Evolutionary conservation across 805 yeast species (phyloP), one percentile per base, ranked within the genome.

Genomic region (Nakazawaea peltata): DNA sequence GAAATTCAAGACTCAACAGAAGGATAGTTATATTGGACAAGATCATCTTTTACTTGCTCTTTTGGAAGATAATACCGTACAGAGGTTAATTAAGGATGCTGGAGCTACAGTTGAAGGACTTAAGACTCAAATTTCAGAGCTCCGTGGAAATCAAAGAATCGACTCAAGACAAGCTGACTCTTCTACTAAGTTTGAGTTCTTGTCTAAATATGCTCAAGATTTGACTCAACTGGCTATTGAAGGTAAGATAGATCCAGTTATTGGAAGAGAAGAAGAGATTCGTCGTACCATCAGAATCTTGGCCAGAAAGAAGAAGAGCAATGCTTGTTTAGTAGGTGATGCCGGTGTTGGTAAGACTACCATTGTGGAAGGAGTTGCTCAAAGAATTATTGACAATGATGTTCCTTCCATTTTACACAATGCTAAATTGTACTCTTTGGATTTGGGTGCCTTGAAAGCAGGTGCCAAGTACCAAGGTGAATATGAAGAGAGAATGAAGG

Each of bases 321-420:
- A 92, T 55, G 95, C 97, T 12, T 92, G 95, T 49, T 64, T 92
- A 41, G 87, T 92, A 50, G 98, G 98, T 69, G 98, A 92, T 52
- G 96, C 98, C 28, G 98, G 98, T 76, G 97, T 92, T 36, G 98
- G 98, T 70, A 92, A 92, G 65, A 92, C 98, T 26, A 84, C 95
- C 21, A 90, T 92, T 49, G 95, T 92, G 34, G 98, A 92, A 64
- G 98, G 97, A 51, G 97, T 92, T 38, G 97, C 98, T 10, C 97
- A 90, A 61, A 74, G 98, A 63, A 86, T 92, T 44, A 77, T 92
- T 41, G 97, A 92, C 52, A 84, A 84, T 44, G 98, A 92, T 59
- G 95, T 92, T 12, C 98, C 98, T 28, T 73, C 77, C 18, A 85
- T 90, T 43, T 67, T 92, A 45, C 82, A 83, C 41, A 77, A 77